Conservation (phyloP, 768 basidiomycete species). For the Calocybe gangraenosa region DNA sequence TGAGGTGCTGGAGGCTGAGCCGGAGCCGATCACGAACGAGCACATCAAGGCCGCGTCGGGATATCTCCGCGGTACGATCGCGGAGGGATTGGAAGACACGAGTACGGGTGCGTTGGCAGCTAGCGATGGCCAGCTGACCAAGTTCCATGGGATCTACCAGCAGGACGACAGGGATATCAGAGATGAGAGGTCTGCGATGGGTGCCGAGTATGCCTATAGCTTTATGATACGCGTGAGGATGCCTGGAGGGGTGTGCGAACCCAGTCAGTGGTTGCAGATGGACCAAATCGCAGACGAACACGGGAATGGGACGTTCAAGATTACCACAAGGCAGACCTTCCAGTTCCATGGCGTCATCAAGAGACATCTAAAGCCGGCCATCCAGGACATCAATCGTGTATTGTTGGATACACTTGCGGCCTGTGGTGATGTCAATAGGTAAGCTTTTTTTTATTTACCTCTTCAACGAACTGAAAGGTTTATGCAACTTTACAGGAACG, state of each 20-base stretch:
- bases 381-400: conserved; percentile 90
- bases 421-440: conserved; percentile 97
- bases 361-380: conserved; percentile 90
- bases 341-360: conserved; percentile 99
- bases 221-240: conserved; percentile 99
- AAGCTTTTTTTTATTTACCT: conserved; percentile 15
- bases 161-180: conserved; percentile 99
- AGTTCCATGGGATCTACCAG: conserved; percentile 96
- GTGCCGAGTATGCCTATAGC: conserved; percentile 90
- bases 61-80: conserved; percentile 93
- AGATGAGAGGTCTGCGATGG: conserved; percentile 89
- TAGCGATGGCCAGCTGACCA: conserved; percentile 91
- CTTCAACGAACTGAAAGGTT: neutral
- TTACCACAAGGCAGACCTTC: conserved; percentile 97
- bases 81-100: conserved; percentile 82
- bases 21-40: conserved; percentile 97
- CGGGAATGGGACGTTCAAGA: conserved; percentile 91
- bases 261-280: conserved; percentile 92
- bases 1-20: conserved; percentile 88
- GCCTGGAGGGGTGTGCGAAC: conserved; percentile 92
- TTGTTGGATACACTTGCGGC: conserved; percentile 95
- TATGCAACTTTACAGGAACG: conserved; percentile 57
- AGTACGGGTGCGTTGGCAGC: conserved; percentile 89
- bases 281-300: conserved; percentile 96
- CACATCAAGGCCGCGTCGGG: conserved; percentile 97